Conservation (phyloP, 495 filamentous ascomycete species). For the Poronia punctata region DNA sequence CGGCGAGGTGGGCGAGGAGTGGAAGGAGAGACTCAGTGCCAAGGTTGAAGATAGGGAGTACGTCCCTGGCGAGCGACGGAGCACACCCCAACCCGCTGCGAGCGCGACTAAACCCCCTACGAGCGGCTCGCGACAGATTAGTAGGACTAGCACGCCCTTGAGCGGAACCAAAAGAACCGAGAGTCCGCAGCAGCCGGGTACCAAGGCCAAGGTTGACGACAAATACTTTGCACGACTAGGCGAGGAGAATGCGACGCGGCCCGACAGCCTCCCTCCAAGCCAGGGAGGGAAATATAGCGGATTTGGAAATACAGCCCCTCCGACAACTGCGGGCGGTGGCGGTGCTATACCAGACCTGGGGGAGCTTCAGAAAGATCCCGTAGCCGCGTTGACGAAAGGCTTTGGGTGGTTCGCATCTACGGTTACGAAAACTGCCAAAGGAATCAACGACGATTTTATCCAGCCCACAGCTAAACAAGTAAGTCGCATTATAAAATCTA, state of each 20-base stretch:
- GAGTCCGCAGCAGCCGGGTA: conserved; percentile 44
- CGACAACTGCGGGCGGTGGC: conserved; percentile 32
- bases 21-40: conserved; percentile 79
- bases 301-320: conserved; percentile 67
- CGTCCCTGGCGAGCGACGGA: conserved; percentile 53
- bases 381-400: conserved; percentile 81
- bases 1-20: conserved; percentile 85
- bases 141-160: conserved; percentile 31
- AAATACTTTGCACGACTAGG: conserved; percentile 84
- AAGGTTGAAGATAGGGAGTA: conserved; percentile 84
- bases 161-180: conserved; percentile 68
- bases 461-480: conserved; percentile 86
- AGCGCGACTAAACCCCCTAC: conserved; percentile 28
- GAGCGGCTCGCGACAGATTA: conserved; percentile 23
- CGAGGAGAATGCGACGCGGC: conserved; percentile 66
- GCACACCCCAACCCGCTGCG: conserved; percentile 29
- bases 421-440: conserved; percentile 82
- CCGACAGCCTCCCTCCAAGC: conserved; percentile 66
- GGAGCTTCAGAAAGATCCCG: conserved; percentile 84
- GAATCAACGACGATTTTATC: conserved; percentile 79
- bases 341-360: conserved; percentile 56
- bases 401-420: conserved; percentile 89
- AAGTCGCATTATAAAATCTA: conserved; percentile 16
- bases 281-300: conserved; percentile 90
- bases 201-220: conserved; percentile 62